Conservation (phyloP, 1,284 basidiomycete genomes). For the Ustilago xerochloae region DNA sequence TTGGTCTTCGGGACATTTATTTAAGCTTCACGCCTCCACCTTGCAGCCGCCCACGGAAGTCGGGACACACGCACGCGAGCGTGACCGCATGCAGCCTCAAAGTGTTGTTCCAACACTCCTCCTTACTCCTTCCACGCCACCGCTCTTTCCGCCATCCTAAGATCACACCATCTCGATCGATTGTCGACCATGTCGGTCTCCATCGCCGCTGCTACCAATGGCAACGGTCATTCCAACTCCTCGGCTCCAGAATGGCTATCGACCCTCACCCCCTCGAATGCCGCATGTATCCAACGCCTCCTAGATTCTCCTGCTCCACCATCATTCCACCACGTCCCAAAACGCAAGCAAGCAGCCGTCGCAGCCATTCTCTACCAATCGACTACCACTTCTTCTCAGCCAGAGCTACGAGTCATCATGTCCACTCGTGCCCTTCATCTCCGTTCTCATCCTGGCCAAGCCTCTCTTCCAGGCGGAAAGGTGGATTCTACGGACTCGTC, state of each 20-base stretch:
- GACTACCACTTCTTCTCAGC: background rate
- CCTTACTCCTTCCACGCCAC: background rate
- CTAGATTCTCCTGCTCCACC: slow-evolving; percentile 13
- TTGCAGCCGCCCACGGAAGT: slow-evolving; percentile 10
- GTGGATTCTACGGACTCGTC: slow-evolving; percentile 25
- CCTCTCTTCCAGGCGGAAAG: slow-evolving; percentile 53
- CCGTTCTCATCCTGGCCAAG: slow-evolving; percentile 53
- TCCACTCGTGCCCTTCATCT: slow-evolving; percentile 50
- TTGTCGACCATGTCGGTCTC: background rate
- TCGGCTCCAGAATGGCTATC: slow-evolving; percentile 14
- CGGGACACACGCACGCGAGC: slow-evolving; percentile 9
- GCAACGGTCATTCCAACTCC: background rate
- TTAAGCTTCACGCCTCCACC: slow-evolving; percentile 11
- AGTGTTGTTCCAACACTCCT: background rate
- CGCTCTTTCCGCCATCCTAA: background rate
- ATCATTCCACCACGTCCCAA: slow-evolving; percentile 29
- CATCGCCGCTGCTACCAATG: background rate
- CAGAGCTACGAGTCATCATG: slow-evolving; percentile 41
- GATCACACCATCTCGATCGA: background rate
- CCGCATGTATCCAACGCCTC: slow-evolving; percentile 26
- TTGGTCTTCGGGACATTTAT: slow-evolving; percentile 2
- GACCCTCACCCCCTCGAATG: slow-evolving; percentile 8
- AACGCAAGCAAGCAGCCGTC: slow-evolving; percentile 45
- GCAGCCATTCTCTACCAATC: slow-evolving; percentile 46
- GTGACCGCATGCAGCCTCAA: slow-evolving; percentile 4